Evolutionary conservation across 306 rosid species (phyloP).

Genomic region (Casuarina cunninghamiana): DNA sequence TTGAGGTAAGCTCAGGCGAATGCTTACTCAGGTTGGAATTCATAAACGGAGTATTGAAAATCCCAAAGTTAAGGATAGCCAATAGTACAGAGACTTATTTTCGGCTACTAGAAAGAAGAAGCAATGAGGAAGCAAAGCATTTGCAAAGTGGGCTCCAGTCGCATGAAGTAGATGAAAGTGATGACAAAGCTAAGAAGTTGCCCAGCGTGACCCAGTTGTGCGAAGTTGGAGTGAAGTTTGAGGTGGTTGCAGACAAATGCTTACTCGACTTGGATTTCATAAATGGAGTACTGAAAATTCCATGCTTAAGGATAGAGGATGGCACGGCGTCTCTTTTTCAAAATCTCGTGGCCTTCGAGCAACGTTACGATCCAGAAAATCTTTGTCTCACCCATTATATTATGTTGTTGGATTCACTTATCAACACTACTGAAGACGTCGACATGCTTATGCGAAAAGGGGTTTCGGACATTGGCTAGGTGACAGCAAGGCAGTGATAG

Average conservation of each 20-base stretch:
- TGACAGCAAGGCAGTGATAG: not conserved
- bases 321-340: not conserved
- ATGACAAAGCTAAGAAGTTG: not conserved
- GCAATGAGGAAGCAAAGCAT: too few relatives aligned
- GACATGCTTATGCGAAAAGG: not conserved
- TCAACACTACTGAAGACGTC: not conserved
- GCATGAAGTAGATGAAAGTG: too few relatives aligned
- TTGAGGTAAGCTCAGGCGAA: not conserved
- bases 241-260: not conserved
- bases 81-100: not conserved
- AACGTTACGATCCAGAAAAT: not conserved
- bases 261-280: not conserved
- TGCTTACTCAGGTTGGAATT: not conserved
- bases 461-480: not conserved
- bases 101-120: too few relatives aligned
- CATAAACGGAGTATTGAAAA: not conserved
- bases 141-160: too few relatives aligned
- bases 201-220: not conserved
- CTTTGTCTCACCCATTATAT: not conserved
- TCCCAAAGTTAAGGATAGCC: fast-evolving
- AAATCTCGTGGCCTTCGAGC: not conserved
- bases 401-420: not conserved
- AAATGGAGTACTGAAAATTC: not conserved
- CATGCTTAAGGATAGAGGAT: not conserved
- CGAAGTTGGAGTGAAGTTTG: not conserved